phyloP scores from a whole-genome alignment of 768 basidiomycete species.

The Hypsizygus marmoreus region DNA sequence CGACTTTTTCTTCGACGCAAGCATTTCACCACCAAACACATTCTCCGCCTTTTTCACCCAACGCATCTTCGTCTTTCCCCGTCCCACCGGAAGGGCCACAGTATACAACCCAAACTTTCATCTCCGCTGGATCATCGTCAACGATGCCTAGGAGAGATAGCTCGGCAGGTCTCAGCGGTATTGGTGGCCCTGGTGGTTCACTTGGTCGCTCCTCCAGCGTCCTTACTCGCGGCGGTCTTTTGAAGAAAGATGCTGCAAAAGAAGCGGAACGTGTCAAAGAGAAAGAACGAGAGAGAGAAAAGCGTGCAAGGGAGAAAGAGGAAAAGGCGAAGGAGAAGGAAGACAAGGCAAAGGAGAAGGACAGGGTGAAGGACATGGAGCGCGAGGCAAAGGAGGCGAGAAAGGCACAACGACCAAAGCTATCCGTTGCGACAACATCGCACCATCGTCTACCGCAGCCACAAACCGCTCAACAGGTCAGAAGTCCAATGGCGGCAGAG shows the following conservation, averaged over 20 bases:
- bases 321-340: slow-evolving; percentile 25
- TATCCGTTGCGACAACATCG: slow-evolving; percentile 26
- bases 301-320: slow-evolving; percentile 15
- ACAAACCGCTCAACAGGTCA: slow-evolving; percentile 22
- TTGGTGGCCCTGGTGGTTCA: slow-evolving; percentile 10
- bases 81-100: background rate
- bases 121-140: slow-evolving; percentile 1
- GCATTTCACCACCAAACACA: background rate
- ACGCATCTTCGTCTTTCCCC: background rate
- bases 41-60: slow-evolving; percentile 13
- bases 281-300: slow-evolving; percentile 30
- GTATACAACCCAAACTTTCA: background rate
- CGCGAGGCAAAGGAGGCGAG: slow-evolving; percentile 13
- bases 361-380: slow-evolving; percentile 6
- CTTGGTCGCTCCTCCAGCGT: slow-evolving; percentile 22
- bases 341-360: slow-evolving; percentile 23
- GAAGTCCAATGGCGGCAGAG: slow-evolving; percentile 12
- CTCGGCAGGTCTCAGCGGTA: slow-evolving; percentile 15
- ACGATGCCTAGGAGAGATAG: slow-evolving; percentile 21
- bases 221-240: slow-evolving; percentile 13
- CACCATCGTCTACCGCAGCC: slow-evolving; percentile 11
- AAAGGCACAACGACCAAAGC: slow-evolving; percentile 28
- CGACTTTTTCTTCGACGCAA: slow-evolving; percentile 9
- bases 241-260: slow-evolving; percentile 14
- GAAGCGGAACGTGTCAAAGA: slow-evolving; percentile 18